These are phyloP conservation scores for Amanita brunnescens DNA, from an alignment of 768 basidiomycete genomes.

Conservation along the genomic window DNA sequence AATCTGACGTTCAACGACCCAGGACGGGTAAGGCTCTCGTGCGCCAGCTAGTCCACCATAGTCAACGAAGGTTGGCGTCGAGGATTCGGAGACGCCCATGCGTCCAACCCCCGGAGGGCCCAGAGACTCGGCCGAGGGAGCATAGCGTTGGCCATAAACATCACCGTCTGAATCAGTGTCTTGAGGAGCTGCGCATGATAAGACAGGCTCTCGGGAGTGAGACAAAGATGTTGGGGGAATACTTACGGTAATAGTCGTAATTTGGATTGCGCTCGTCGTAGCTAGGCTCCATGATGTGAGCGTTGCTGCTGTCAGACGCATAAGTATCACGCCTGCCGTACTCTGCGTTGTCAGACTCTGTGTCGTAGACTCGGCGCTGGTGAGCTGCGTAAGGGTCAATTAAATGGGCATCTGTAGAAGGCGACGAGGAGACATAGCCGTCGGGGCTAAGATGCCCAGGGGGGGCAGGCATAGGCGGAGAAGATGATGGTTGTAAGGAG, in stretches of 20 bases:
- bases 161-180: slow-evolving; percentile 83
- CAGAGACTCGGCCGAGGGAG: slow-evolving; percentile 71
- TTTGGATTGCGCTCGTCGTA: slow-evolving; percentile 59
- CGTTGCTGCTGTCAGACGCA: slow-evolving; percentile 62
- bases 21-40: slow-evolving; percentile 89
- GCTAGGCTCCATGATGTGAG: slow-evolving; percentile 47
- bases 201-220: slow-evolving; percentile 15
- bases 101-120: slow-evolving; percentile 40
- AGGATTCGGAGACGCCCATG: slow-evolving; percentile 56
- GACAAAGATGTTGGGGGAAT: slow-evolving; percentile 1
- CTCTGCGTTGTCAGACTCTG: slow-evolving; percentile 65
- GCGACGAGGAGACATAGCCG: slow-evolving; percentile 55
- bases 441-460: slow-evolving; percentile 50
- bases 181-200: slow-evolving; percentile 45
- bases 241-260: slow-evolving; percentile 59
- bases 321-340: slow-evolving; percentile 59
- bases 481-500: slow-evolving; percentile 9
- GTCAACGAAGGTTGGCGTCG: slow-evolving; percentile 67
- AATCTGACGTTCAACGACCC: slow-evolving; percentile 86
- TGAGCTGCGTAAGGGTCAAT: slow-evolving; percentile 55
- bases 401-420: slow-evolving; percentile 50
- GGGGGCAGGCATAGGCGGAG: slow-evolving; percentile 42
- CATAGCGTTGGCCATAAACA: slow-evolving; percentile 60
- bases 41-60: slow-evolving; percentile 44
- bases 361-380: slow-evolving; percentile 57